A percentile compares a stretch with the other conserved stretches of the same genome.
Conservation (phyloP, 495 filamentous ascomycete genomes). For the Penicillium paradoxum region DNA sequence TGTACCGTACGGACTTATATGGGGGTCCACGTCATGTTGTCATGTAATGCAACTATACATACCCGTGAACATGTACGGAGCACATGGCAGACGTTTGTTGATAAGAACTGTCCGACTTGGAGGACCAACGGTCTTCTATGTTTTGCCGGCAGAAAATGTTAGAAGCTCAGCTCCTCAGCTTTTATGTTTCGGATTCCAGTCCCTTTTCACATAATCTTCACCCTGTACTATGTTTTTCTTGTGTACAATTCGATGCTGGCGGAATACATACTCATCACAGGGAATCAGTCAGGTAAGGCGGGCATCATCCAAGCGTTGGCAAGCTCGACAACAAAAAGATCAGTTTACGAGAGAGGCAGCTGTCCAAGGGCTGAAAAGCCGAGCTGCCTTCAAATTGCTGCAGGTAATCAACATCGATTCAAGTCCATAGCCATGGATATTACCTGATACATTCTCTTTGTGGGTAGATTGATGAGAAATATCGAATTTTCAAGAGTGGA, state of each 20-base stretch:
- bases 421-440: background rate
- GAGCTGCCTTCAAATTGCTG: conserved; percentile 88
- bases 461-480: conserved; percentile 68
- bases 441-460: background rate
- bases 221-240: conserved; percentile 5
- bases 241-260: background rate
- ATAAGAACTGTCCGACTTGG: no score
- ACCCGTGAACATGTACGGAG: no score
- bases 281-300: conserved; percentile 20
- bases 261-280: background rate
- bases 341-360: conserved; percentile 63
- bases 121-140: no score
- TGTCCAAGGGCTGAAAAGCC: conserved; percentile 72
- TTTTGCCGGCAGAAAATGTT: conserved; percentile 10
- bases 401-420: conserved; percentile 51
- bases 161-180: background rate
- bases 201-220: background rate
- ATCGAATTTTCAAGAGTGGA: conserved; percentile 68
- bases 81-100: no score
- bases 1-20: no score
- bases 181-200: background rate
- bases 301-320: conserved; percentile 78
- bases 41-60: no score
- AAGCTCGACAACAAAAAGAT: conserved; percentile 68
- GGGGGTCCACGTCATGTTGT: no score